phyloP scores from a whole-genome alignment of 768 basidiomycete genomes.

The Pleurotus giganteus region DNA sequence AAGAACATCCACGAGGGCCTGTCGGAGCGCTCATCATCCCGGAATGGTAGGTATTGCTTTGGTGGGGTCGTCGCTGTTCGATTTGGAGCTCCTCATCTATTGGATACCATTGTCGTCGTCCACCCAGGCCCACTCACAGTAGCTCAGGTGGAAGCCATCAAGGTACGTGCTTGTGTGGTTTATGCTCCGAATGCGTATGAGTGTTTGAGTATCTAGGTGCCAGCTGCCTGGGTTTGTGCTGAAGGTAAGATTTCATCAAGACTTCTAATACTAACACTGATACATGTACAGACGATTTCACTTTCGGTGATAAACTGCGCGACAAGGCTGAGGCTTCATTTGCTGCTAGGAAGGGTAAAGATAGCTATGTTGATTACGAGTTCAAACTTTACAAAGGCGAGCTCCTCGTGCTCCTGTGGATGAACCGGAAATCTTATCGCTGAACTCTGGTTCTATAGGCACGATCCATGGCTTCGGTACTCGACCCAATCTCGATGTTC shows the following conservation, averaged over 20 bases:
- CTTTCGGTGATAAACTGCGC: conserved; percentile 28
- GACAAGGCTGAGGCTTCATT: conserved; percentile 34
- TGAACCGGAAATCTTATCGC: not conserved
- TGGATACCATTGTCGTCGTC: conserved; percentile 38
- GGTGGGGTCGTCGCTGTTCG: conserved; percentile 38
- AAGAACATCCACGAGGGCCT: conserved; percentile 4
- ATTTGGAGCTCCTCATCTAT: conserved; percentile 30
- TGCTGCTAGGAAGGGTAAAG: conserved; percentile 32
- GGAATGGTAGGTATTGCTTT: conserved; percentile 36
- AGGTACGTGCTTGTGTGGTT: too few species aligned
- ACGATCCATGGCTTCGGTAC: conserved; percentile 47
- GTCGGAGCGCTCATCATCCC: not conserved
- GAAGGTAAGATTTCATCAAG: conserved; percentile 29
- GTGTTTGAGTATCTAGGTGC: conserved; percentile 16
- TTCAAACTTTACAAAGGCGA: conserved; percentile 43
- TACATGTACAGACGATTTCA: conserved; percentile 33
- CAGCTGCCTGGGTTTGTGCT: conserved; percentile 37
- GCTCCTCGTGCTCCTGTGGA: not conserved
- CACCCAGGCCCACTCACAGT: conserved; percentile 37
- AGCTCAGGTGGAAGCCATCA: conserved; percentile 33
- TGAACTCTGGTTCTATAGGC: conserved; percentile 23
- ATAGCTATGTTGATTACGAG: conserved; percentile 40
- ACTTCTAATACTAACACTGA: not conserved
- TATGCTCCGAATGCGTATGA: not conserved
- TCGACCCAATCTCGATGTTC: conserved; percentile 36